phyloP scores from a whole-genome alignment of 108 stramenopile genomes.

The Pseudonitzschia pungens region DNA sequence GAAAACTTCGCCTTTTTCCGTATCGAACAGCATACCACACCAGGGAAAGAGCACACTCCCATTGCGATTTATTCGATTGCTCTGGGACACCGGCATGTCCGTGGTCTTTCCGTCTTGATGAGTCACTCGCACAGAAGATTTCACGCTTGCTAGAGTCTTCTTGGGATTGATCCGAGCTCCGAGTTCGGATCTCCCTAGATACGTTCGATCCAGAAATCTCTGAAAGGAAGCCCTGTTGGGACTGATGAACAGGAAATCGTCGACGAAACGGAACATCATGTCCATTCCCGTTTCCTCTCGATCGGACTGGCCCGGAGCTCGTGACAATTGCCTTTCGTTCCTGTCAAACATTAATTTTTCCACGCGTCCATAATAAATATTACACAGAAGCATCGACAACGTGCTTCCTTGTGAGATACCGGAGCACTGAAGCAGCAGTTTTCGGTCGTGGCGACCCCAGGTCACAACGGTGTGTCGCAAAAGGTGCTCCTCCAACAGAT shows the following conservation, averaged over 20 bases:
- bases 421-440: conserved; percentile 55
- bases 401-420: conserved; percentile 91
- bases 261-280: conserved; percentile 70
- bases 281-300: conserved; percentile 17
- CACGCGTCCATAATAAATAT: conserved; percentile 87
- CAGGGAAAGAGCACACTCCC: conserved; percentile 57
- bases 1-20: conserved; percentile 66
- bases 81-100: neutral
- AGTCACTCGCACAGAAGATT: conserved; percentile 8
- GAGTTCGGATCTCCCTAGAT: conserved; percentile 53
- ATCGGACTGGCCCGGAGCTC: no score
- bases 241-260: conserved; percentile 85
- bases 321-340: neutral
- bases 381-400: conserved; percentile 86
- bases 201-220: conserved; percentile 61
- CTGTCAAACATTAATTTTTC: conserved; percentile 63
- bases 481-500: conserved; percentile 68
- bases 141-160: conserved; percentile 49
- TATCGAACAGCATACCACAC: conserved; percentile 87
- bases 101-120: conserved; percentile 1
- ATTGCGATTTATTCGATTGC: neutral
- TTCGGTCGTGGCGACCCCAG: conserved; percentile 46
- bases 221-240: conserved; percentile 31
- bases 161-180: conserved; percentile 73
- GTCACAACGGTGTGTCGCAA: conserved; percentile 62